Conservation (phyloP, 805 yeast species). For the Candida oleophila region DNA sequence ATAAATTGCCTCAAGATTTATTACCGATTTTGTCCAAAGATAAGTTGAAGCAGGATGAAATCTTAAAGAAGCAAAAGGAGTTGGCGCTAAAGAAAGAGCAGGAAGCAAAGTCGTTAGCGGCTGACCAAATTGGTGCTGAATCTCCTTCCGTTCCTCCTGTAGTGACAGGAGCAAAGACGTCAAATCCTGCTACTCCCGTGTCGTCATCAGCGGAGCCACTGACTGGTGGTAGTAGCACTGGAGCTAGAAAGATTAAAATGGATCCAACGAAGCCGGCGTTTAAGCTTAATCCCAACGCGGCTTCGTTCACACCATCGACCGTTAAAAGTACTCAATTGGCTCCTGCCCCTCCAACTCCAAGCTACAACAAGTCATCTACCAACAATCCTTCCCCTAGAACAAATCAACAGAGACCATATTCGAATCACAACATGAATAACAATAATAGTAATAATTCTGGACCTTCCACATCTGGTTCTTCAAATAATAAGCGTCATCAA, state of each 20-base stretch:
- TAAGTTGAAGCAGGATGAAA: slow-evolving; percentile 62
- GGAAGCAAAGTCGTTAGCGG: slow-evolving; percentile 7
- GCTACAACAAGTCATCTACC: slow-evolving; percentile 19
- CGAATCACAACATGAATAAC: slow-evolving; percentile 18
- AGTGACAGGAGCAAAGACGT: slow-evolving; percentile 2
- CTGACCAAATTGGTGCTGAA: not conserved
- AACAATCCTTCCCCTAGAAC: slow-evolving; percentile 35
- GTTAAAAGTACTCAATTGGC: slow-evolving; percentile 20
- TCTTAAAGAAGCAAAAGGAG: slow-evolving; percentile 36
- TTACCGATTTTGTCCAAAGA: slow-evolving; percentile 71
- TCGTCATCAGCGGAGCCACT: slow-evolving; percentile 10
- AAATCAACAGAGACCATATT: slow-evolving; percentile 30
- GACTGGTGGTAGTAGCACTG: slow-evolving; percentile 4
- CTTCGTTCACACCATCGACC: slow-evolving; percentile 56
- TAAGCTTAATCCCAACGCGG: slow-evolving; percentile 70
- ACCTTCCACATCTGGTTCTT: slow-evolving; percentile 6
- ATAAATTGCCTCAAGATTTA: slow-evolving; percentile 57
- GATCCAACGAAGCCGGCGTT: slow-evolving; percentile 61
- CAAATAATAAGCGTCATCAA: slow-evolving; percentile 29
- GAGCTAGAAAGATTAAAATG: slow-evolving; percentile 42
- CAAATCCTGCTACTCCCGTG: slow-evolving; percentile 12
- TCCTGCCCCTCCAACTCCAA: slow-evolving; percentile 27
- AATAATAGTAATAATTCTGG: not conserved
- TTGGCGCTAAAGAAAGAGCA: slow-evolving; percentile 8
- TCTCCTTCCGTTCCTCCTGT: not conserved